phyloP scores from a whole-genome alignment of 805 yeast genomes.

The Monosporozyma aquatica region DNA sequence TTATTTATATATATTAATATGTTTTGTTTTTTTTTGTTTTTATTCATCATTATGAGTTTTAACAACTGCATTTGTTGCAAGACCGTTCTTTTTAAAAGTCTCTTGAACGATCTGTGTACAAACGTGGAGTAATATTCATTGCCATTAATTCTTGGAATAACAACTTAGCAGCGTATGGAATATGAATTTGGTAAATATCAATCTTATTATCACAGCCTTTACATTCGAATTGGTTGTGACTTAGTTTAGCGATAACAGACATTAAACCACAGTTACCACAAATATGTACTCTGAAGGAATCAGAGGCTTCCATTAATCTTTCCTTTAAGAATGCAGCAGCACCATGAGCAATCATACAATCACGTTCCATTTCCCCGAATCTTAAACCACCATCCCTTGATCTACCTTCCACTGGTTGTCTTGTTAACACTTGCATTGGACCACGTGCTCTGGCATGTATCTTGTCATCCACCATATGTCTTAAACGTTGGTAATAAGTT shows the following conservation, averaged over 20 bases:
- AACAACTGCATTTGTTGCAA: neutral
- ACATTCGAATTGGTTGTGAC: slow-evolving; percentile 96
- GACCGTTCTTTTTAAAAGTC: slow-evolving; percentile 20
- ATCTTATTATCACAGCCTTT: slow-evolving; percentile 98
- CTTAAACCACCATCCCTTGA: slow-evolving; percentile 98
- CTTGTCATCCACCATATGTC: slow-evolving; percentile 99
- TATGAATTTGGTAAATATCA: slow-evolving; percentile 92
- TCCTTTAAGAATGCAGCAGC: slow-evolving; percentile 98
- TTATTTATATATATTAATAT: neutral
- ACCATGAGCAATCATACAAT: slow-evolving; percentile 99
- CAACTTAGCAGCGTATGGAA: slow-evolving; percentile 97
- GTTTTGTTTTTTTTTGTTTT: slow-evolving; percentile 1
- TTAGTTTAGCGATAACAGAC: slow-evolving; percentile 94
- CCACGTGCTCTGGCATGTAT: slow-evolving; percentile 99
- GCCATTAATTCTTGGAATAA: slow-evolving; percentile 99
- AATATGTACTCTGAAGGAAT: slow-evolving; percentile 95
- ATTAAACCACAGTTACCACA: slow-evolving; percentile 98
- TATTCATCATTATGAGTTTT: slow-evolving; percentile 1
- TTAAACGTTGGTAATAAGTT: slow-evolving; percentile 93
- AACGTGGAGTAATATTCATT: slow-evolving; percentile 95
- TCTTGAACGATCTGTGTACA: slow-evolving; percentile 81
- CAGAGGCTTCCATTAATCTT: slow-evolving; percentile 97
- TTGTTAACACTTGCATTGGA: slow-evolving; percentile 92
- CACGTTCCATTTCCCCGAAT: slow-evolving; percentile 99
- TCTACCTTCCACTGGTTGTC: slow-evolving; percentile 99